A percentile compares a stretch with the other conserved stretches of the same genome.
Evolutionary conservation across 2,329 filamentous ascomycete genomes (phyloP).

Genomic region (Aaosphaeria pasadenensis): DNA sequence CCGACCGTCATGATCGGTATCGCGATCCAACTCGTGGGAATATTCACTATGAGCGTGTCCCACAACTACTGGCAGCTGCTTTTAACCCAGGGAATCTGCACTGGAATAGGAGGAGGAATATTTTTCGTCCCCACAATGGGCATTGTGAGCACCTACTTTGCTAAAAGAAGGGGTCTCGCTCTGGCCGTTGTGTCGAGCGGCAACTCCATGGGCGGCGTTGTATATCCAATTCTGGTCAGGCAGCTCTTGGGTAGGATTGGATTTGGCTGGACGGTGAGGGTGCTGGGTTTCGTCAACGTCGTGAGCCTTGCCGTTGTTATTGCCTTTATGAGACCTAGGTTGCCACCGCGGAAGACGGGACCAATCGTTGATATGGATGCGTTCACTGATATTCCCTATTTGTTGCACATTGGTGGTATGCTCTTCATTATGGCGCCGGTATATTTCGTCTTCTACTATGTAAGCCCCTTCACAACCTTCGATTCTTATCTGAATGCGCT

Average conservation of each 20-base stretch:
- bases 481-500: neutral
- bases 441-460: constrained; percentile 61
- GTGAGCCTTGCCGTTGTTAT: constrained; percentile 31
- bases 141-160: constrained; percentile 55
- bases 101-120: constrained; percentile 27
- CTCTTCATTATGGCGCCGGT: constrained; percentile 50
- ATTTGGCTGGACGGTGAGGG: constrained; percentile 30
- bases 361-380: constrained; percentile 56
- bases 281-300: constrained; percentile 47
- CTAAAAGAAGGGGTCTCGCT: constrained; percentile 54
- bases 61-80: constrained; percentile 48
- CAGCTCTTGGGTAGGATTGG: constrained; percentile 47
- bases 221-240: constrained; percentile 55
- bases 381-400: constrained; percentile 56
- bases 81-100: constrained; percentile 30
- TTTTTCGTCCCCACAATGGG: constrained; percentile 32
- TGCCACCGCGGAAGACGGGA: constrained; percentile 50
- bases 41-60: constrained; percentile 50
- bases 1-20: constrained; percentile 41
- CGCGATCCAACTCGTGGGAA: constrained; percentile 42
- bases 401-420: constrained; percentile 46
- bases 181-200: constrained; percentile 59
- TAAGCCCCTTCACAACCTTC: constrained; percentile 23
- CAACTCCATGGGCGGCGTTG: constrained; percentile 58
- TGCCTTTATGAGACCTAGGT: constrained; percentile 43